Conservation (phyloP, 2,329 filamentous ascomycete genomes). For the Macrophomina phaseolina region DNA sequence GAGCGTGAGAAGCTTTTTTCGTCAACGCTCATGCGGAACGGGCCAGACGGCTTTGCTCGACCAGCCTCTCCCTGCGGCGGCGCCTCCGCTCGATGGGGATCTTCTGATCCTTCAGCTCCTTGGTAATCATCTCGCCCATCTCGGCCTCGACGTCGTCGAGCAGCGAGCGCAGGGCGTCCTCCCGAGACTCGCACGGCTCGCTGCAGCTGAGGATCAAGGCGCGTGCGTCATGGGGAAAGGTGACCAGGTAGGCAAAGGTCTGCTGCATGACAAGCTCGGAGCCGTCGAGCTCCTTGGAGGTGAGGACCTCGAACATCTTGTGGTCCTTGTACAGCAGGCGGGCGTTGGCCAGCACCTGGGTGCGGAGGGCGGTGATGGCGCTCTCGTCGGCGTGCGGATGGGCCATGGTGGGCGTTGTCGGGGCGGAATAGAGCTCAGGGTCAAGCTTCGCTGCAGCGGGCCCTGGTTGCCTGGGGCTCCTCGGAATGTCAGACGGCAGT, state of each 20-base stretch:
- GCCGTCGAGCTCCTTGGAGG: conserved; percentile 26
- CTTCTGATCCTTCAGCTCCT: conserved; percentile 28
- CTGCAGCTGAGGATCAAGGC: conserved; percentile 27
- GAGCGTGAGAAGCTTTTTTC: background rate
- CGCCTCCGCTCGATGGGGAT: conserved; percentile 26
- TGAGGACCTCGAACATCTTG: conserved; percentile 27
- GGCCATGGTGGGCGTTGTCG: background rate
- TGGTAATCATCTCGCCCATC: conserved; percentile 27
- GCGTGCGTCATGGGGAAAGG: conserved; percentile 16
- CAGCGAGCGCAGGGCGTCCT: conserved; percentile 27
- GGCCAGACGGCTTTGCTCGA: conserved; percentile 26
- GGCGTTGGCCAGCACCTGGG: conserved; percentile 26
- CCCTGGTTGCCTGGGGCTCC: conserved; percentile 5
- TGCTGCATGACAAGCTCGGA: conserved; percentile 27
- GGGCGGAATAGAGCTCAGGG: background rate
- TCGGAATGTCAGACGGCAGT: conserved; percentile 16
- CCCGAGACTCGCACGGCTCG: conserved; percentile 23
- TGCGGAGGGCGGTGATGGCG: conserved; percentile 15
- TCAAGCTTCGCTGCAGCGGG: conserved; percentile 11
- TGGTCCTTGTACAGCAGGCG: conserved; percentile 23
- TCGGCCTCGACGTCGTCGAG: conserved; percentile 27
- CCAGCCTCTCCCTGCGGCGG: conserved; percentile 23
- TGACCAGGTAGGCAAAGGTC: conserved; percentile 25
- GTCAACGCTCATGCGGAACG: conserved; percentile 6
- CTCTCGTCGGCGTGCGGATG: conserved; percentile 6